phyloP scores from a whole-genome alignment of 306 rosid species.

The Cucumis cinereus region DNA sequence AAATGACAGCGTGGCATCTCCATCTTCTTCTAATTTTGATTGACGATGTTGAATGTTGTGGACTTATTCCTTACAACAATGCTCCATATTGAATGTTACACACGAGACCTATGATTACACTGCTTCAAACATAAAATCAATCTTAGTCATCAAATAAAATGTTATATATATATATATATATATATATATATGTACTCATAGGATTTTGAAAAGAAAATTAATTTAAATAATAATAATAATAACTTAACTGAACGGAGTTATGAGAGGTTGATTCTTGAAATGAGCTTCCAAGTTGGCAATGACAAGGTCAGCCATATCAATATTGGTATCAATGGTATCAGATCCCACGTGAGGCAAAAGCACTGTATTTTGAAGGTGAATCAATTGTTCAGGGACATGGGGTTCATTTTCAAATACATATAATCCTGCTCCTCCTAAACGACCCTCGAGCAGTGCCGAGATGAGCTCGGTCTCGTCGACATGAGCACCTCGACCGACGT shows the following conservation, averaged over 20 bases:
- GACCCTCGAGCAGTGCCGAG: slow-evolving; percentile 38
- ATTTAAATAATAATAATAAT: no score
- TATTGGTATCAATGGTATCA: slow-evolving; percentile 43
- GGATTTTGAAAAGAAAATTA: no score
- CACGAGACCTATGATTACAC: no score
- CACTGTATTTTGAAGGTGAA: slow-evolving; percentile 43
- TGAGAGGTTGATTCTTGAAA: slow-evolving; percentile 31
- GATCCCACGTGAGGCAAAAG: slow-evolving; percentile 50
- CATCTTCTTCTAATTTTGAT: no score
- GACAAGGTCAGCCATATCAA: slow-evolving; percentile 52
- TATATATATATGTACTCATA: no score
- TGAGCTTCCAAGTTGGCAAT: slow-evolving; percentile 44
- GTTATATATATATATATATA: no score
- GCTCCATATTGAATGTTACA: no score
- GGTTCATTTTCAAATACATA: slow-evolving; percentile 66
- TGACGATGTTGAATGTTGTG: no score
- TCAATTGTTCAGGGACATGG: slow-evolving; percentile 27
- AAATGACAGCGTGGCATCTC: no score
- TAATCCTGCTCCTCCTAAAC: slow-evolving; percentile 60
- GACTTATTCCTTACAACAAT: no score
- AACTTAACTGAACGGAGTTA: slow-evolving; percentile 25
- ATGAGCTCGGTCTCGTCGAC: slow-evolving; percentile 40
- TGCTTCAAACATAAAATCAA: no score
- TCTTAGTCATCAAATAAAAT: no score
- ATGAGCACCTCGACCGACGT: slow-evolving; percentile 46